These are phyloP conservation scores for Elaphomyces granulatus DNA, from an alignment of 495 filamentous ascomycete species.

Conservation along the genomic window DNA sequence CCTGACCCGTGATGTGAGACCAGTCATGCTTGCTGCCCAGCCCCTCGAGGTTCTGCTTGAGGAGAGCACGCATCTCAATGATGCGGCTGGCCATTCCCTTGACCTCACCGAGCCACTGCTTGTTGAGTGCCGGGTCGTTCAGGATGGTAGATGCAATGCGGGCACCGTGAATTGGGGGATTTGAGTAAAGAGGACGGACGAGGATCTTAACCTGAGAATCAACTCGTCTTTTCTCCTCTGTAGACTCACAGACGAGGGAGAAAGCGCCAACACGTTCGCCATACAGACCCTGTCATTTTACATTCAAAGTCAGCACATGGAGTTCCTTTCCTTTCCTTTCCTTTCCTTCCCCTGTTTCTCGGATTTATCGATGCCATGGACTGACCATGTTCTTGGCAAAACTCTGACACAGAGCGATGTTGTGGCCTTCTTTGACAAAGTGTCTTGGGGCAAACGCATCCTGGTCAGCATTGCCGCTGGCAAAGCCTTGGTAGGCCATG, in stretches of 20 bases:
- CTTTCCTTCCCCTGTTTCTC: background rate
- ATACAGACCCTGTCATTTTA: constrained; percentile 76
- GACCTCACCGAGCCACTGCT: constrained; percentile 92
- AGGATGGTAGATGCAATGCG: constrained; percentile 88
- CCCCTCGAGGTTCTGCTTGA: constrained; percentile 87
- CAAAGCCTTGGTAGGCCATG: constrained; percentile 99
- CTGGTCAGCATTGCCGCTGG: constrained; percentile 75
- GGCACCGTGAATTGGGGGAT: constrained; percentile 91
- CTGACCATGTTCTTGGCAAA: constrained; percentile 99
- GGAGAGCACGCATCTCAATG: constrained; percentile 88
- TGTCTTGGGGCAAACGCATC: constrained; percentile 87
- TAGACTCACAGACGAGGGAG: constrained; percentile 69
- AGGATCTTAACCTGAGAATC: constrained; percentile 98
- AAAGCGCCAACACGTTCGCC: constrained; percentile 97
- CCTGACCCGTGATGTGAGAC: constrained; percentile 93
- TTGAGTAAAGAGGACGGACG: constrained; percentile 93
- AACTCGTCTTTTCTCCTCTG: constrained; percentile 88
- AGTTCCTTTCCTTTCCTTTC: background rate
- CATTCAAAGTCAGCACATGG: no score
- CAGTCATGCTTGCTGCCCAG: constrained; percentile 92
- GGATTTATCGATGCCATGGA: constrained; percentile 1
- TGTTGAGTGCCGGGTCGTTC: constrained; percentile 70
- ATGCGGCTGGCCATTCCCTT: constrained; percentile 99
- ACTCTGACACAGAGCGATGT: constrained; percentile 76
- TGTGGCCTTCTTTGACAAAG: constrained; percentile 87